These are phyloP conservation scores for Lentinula sp. DNA, from an alignment of 768 basidiomycete species.

Conservation along the genomic window DNA sequence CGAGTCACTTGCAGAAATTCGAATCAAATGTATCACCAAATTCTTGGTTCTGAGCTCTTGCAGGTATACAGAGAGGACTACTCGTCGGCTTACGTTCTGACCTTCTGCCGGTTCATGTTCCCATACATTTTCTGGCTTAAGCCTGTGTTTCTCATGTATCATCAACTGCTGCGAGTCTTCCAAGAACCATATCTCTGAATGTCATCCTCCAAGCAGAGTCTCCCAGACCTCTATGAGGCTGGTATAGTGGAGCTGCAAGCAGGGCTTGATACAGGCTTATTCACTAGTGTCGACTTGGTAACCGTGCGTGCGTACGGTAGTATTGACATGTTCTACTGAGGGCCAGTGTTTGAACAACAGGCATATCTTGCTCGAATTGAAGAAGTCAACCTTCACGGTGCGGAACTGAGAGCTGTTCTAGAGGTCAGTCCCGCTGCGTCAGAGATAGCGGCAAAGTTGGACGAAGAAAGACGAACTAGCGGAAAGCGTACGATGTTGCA, in stretches of 20 bases:
- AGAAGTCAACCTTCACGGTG: conserved; percentile 60
- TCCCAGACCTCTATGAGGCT: conserved; percentile 36
- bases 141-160: background rate
- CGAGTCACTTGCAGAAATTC: too few species aligned
- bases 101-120: background rate
- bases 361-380: conserved; percentile 64
- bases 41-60: too few species aligned
- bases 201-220: background rate
- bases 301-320: conserved; percentile 18
- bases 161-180: background rate
- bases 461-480: conserved; percentile 31
- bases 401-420: conserved; percentile 49
- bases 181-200: background rate
- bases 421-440: conserved; percentile 53
- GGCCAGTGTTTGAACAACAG: conserved; percentile 21
- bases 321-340: too few species aligned
- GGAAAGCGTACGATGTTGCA: conserved; percentile 45
- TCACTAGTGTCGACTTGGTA: conserved; percentile 35
- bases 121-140: background rate
- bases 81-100: too few species aligned
- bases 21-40: too few species aligned
- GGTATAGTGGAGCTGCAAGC: conserved; percentile 29
- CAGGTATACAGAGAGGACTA: too few species aligned
- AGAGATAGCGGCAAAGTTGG: conserved; percentile 42
- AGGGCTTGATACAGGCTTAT: conserved; percentile 26